These are phyloP conservation scores for Agrocybe pediades DNA, from an alignment of 768 basidiomycete species.

Conservation along the genomic window DNA sequence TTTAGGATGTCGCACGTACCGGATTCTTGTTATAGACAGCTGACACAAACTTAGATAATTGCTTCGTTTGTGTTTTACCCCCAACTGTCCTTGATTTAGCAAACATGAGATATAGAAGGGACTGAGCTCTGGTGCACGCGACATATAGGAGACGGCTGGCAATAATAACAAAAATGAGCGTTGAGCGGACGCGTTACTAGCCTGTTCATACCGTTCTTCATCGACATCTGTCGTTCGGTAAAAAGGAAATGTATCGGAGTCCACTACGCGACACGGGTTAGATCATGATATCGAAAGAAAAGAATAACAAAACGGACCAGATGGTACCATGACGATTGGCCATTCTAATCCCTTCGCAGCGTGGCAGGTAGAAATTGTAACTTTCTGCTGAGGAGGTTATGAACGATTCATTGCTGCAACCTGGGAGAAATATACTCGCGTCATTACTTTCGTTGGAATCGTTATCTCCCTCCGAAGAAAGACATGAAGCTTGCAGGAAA, in stretches of 20 bases:
- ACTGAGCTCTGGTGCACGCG: constrained; percentile 85
- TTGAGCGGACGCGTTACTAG: neutral
- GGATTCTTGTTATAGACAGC: constrained; percentile 40
- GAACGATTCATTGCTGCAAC: neutral
- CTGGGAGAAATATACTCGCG: constrained; percentile 26
- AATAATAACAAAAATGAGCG: constrained; percentile 2
- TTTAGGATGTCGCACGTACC: constrained; percentile 30
- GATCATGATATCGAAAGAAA: neutral
- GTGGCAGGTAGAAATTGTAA: constrained; percentile 85
- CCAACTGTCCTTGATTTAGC: constrained; percentile 49
- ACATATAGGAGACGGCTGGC: constrained; percentile 82
- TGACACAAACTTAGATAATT: constrained; percentile 61
- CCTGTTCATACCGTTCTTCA: constrained; percentile 69
- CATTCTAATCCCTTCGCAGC: constrained; percentile 91
- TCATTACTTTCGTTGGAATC: constrained; percentile 52
- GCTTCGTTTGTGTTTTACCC: constrained; percentile 53
- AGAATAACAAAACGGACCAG: constrained; percentile 40
- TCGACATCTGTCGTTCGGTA: constrained; percentile 71
- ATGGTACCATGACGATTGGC: constrained; percentile 85
- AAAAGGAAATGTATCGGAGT: constrained; percentile 76
- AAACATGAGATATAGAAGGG: constrained; percentile 62
- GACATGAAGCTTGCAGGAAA: constrained; percentile 80
- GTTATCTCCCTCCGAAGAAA: constrained; percentile 78
- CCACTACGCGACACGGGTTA: constrained; percentile 43
- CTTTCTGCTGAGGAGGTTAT: constrained; percentile 52